Percentiles rank a stretch among this genome's conserved stretches.
These are phyloP conservation scores for Schizopora paradoxa DNA, from an alignment of 1,284 basidiomycete species.

Conservation along the genomic window DNA sequence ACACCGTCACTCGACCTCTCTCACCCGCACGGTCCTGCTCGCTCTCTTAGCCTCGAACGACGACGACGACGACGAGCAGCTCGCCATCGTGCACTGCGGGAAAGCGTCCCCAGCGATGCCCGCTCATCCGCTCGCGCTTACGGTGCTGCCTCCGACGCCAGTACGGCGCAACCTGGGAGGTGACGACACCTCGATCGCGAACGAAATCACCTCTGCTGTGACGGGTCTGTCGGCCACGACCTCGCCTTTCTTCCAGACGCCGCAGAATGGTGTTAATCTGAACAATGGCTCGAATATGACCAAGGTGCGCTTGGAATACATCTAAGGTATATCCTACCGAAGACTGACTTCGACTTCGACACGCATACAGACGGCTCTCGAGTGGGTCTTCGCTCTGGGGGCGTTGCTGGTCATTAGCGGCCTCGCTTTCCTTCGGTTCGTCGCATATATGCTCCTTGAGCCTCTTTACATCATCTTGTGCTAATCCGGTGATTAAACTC, in stretches of 20 bases:
- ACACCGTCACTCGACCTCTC: too few relatives aligned
- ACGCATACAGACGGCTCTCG: conserved; percentile 11
- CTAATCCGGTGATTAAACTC: too few relatives aligned
- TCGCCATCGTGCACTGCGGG: too few relatives aligned
- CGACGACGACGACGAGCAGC: not conserved
- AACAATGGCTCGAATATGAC: too few relatives aligned
- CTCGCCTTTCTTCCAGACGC: conserved; percentile 11
- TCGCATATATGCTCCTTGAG: too few relatives aligned
- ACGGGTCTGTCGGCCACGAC: not conserved
- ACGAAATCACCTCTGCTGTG: not conserved
- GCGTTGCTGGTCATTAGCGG: conserved; percentile 8
- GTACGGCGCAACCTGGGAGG: too few relatives aligned
- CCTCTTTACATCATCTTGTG: too few relatives aligned
- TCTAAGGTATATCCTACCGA: not conserved
- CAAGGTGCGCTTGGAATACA: too few relatives aligned
- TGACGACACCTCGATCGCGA: too few relatives aligned
- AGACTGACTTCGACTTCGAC: not conserved
- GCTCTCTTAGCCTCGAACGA: not conserved
- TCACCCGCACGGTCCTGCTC: not conserved
- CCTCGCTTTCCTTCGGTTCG: conserved; percentile 3
- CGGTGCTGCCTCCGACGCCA: too few relatives aligned
- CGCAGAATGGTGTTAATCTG: not conserved
- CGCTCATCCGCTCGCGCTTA: too few relatives aligned
- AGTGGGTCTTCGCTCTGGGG: conserved; percentile 14
- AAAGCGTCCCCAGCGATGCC: too few relatives aligned